A percentile compares a stretch with the other conserved stretches of the same genome.
phyloP scores from a whole-genome alignment of 208 protist species.

The Crithidia thermophila region DNA sequence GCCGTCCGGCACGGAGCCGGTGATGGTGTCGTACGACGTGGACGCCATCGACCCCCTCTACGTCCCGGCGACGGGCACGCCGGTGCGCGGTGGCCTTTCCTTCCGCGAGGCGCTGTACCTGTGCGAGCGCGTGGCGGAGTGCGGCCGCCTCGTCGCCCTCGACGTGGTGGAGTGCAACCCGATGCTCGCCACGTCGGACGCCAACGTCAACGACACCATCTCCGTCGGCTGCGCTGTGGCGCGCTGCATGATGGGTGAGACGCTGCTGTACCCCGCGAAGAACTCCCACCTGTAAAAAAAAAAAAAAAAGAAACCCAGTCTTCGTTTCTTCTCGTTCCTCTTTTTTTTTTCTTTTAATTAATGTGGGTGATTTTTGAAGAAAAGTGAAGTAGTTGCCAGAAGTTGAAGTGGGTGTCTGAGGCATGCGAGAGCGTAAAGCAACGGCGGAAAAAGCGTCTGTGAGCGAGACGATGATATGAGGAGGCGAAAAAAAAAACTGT shows the following conservation, averaged over 20 bases:
- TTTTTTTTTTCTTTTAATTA: not conserved
- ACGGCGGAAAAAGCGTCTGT: too few species aligned
- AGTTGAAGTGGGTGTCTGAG: too few species aligned
- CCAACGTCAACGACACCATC: conserved; percentile 45
- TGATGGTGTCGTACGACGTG: conserved; percentile 72
- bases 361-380: not conserved
- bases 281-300: conserved; percentile 37
- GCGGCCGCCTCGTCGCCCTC: conserved; percentile 49
- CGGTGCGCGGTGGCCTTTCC: conserved; percentile 54
- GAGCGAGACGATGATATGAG: too few species aligned
- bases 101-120: conserved; percentile 57
- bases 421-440: too few species aligned
- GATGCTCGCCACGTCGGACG: conserved; percentile 35
- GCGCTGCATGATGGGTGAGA: conserved; percentile 50
- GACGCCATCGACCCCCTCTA: conserved; percentile 66
- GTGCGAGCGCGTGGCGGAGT: conserved; percentile 45
- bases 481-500: not conserved
- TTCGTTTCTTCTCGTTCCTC: not conserved
- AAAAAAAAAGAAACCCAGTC: too few species aligned
- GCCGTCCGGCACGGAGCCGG: conserved; percentile 44
- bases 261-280: conserved; percentile 41
- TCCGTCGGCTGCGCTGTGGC: conserved; percentile 45
- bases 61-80: conserved; percentile 62
- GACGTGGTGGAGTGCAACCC: conserved; percentile 81
- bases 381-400: too few species aligned